phyloP scores from a whole-genome alignment of 768 basidiomycete species.

The Auricularia cornea region DNA sequence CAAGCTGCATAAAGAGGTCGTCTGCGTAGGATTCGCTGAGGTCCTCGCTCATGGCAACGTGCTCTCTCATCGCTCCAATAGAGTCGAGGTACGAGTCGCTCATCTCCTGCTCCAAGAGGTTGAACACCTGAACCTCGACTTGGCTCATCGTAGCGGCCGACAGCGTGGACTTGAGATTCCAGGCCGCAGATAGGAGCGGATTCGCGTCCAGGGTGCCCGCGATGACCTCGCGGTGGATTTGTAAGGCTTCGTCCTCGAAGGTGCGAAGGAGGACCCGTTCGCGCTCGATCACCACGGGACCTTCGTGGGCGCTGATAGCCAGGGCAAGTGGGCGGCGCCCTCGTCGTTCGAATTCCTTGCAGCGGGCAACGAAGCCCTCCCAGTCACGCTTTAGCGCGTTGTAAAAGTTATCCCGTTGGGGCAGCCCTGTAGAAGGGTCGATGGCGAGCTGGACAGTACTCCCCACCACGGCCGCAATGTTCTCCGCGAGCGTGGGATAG shows the following conservation, averaged over 20 bases:
- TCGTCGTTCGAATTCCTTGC: constrained; percentile 81
- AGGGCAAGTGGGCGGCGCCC: constrained; percentile 74
- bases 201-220: constrained; percentile 26
- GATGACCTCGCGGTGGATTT: constrained; percentile 42
- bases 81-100: constrained; percentile 68
- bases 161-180: constrained; percentile 54
- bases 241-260: constrained; percentile 58
- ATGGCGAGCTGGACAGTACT: constrained; percentile 68
- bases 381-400: constrained; percentile 83
- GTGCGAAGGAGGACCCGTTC: constrained; percentile 64
- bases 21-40: constrained; percentile 51
- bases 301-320: constrained; percentile 32
- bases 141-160: constrained; percentile 47
- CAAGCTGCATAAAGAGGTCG: constrained; percentile 18
- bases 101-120: constrained; percentile 67
- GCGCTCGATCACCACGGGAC: constrained; percentile 60
- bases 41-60: constrained; percentile 29
- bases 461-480: constrained; percentile 79
- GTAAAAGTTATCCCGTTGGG: constrained; percentile 73
- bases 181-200: constrained; percentile 50
- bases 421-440: constrained; percentile 71
- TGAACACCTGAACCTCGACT: constrained; percentile 51
- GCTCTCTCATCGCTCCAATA: neutral
- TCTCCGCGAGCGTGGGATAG: constrained; percentile 62
- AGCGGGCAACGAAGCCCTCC: constrained; percentile 91